Conservation (phyloP, 768 basidiomycete species). For the Amanita inopinata region DNA sequence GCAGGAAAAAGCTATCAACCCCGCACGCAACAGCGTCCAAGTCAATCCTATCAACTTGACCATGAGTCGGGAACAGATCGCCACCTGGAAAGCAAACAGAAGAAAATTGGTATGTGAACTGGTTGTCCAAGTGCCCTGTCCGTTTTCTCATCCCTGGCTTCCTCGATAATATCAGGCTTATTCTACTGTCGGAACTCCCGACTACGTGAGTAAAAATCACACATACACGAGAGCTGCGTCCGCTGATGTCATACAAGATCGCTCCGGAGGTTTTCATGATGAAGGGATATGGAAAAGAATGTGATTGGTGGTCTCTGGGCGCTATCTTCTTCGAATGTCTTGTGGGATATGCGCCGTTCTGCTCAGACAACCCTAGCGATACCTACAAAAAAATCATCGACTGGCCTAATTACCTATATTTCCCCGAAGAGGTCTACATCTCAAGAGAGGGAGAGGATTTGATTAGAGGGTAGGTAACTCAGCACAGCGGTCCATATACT, state of each 20-base stretch:
- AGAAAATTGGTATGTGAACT: slow-evolving; percentile 67
- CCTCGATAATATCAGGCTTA: slow-evolving; percentile 79
- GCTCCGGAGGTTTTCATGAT: slow-evolving; percentile 96
- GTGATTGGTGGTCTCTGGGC: slow-evolving; percentile 99
- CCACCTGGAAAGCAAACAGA: slow-evolving; percentile 98
- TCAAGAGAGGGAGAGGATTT: slow-evolving; percentile 88
- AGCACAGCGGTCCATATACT: too few relatives aligned
- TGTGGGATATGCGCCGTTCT: slow-evolving; percentile 97
- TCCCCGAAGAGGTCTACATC: slow-evolving; percentile 93
- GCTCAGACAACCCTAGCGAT: slow-evolving; percentile 92
- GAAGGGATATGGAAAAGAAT: slow-evolving; percentile 97
- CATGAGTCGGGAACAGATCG: slow-evolving; percentile 94
- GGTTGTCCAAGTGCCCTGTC: neutral
- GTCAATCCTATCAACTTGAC: slow-evolving; percentile 97
- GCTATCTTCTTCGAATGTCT: slow-evolving; percentile 99
- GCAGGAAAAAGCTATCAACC: slow-evolving; percentile 51
- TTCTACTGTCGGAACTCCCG: slow-evolving; percentile 72
- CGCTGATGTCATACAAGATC: slow-evolving; percentile 43
- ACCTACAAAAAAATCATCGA: slow-evolving; percentile 98
- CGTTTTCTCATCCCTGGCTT: slow-evolving; percentile 6
- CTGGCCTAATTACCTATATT: slow-evolving; percentile 84
- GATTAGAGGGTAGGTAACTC: slow-evolving; percentile 71
- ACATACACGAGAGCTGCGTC: neutral
- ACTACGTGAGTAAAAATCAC: slow-evolving; percentile 40
- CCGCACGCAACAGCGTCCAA: slow-evolving; percentile 89